Base-by-base conservation (phyloP, 345 rosid species). In the Anastatica hierochuntica region DNA sequence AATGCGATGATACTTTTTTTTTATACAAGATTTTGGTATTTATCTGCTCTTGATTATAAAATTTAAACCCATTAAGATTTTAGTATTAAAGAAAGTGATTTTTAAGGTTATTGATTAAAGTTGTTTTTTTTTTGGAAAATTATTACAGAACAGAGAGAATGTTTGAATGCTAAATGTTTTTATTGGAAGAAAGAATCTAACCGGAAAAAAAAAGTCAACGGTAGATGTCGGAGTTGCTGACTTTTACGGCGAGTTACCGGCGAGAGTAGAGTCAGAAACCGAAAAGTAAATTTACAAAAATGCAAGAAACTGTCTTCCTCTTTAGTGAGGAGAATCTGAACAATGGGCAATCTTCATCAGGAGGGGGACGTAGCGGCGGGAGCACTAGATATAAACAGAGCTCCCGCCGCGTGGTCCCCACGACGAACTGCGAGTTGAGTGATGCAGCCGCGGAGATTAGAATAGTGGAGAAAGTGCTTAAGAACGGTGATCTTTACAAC, bases 161-260 rank as follows among this genome's bases (percentile, higher is more conserved):
- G n/a, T n/a, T n/a, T n/a, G n/a, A n/a, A n/a, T n/a, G n/a, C n/a
- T n/a, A n/a, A n/a, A n/a, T n/a, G n/a, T n/a, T n/a, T n/a, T n/a
- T n/a, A n/a, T 5, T 92, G 95, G 97, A 88, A 94, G 98, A 85
- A 74, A 70, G 94, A 81, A 43, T 92, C 85, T 74, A 97, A 92
- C 31, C n/a, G 23, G 38, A 18, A 7, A 20, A 7, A 23, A 48
- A 58, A 54, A 54, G 68, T 58, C 60, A 47, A 55, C 57, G 6
- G 6, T 15, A 14, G 8, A 59, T 67, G 57, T 52, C 50, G 12
- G 56, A 37, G 29, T 49, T 15, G 56, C 9, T 51, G 49, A 41
- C 43, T 23, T 42, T 36, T 14, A 31, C 18, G 18, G 54, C 15
- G 34, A 42, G 21, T 51, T 16, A 15, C 50, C 50, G 52, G 58